A percentile compares a stretch with the other conserved stretches of the same genome.
phyloP scores from a whole-genome alignment of 176 grass and related monocot genomes.

The Metroxylon sagu region DNA sequence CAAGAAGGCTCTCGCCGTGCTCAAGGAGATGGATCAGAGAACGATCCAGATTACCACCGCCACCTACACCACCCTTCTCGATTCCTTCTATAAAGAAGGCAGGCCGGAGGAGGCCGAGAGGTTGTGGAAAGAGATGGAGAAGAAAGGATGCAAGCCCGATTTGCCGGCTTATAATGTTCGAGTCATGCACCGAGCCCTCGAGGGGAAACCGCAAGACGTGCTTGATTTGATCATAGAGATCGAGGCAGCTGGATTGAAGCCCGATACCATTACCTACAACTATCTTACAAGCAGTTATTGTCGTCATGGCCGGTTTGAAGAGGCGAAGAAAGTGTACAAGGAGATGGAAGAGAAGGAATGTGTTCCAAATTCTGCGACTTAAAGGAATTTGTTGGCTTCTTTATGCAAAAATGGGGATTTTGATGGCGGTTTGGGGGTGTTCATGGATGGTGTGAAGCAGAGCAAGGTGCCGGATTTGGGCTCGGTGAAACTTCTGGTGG shows the following conservation, averaged over 20 bases:
- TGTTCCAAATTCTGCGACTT: slow-evolving; percentile 27
- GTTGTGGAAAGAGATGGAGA: slow-evolving; percentile 37
- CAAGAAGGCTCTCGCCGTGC: slow-evolving; percentile 16
- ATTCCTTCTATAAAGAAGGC: slow-evolving; percentile 40
- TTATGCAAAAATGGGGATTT: slow-evolving; percentile 32
- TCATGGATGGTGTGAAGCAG: slow-evolving; percentile 24
- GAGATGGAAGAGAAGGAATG: slow-evolving; percentile 26
- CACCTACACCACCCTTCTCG: slow-evolving; percentile 35
- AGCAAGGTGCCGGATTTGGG: slow-evolving; percentile 28
- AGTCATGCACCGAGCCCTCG: slow-evolving; percentile 15
- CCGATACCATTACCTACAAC: slow-evolving; percentile 32
- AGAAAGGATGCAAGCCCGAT: slow-evolving; percentile 31
- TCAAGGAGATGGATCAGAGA: slow-evolving; percentile 32
- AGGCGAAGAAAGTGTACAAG: slow-evolving; percentile 34
- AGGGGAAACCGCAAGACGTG: slow-evolving; percentile 18
- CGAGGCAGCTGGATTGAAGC: slow-evolving; percentile 16
- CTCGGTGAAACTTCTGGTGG: slow-evolving; percentile 21
- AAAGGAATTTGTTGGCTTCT: slow-evolving; percentile 12
- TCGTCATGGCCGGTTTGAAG: slow-evolving; percentile 6
- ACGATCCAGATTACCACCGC: slow-evolving; percentile 10
- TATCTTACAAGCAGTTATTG: slow-evolving; percentile 28
- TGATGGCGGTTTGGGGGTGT: slow-evolving; percentile 17
- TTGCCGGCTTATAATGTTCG: slow-evolving; percentile 28
- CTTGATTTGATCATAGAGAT: slow-evolving; percentile 27
- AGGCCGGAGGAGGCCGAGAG: slow-evolving; percentile 22